These are phyloP conservation scores for Vitis hybrid DNA, from an alignment of 177 flowering plant genomes.

Conservation along the genomic window DNA sequence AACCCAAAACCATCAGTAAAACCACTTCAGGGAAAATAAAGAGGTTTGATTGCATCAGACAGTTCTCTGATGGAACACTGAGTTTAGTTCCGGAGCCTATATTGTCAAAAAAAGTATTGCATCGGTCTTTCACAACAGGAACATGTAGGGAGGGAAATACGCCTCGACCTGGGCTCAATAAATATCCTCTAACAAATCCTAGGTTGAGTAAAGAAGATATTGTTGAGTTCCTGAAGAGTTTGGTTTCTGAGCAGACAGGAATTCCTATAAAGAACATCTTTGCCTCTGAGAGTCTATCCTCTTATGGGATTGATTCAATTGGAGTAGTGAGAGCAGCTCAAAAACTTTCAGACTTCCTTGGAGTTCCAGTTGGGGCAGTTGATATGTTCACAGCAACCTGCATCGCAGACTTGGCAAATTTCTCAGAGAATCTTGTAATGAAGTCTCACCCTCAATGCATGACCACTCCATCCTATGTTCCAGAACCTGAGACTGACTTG, in stretches of 20 bases:
- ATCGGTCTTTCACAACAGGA: slow-evolving; percentile 64
- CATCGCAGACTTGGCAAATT: slow-evolving; percentile 69
- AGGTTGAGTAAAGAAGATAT: slow-evolving; percentile 41
- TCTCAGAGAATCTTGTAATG: slow-evolving; percentile 51
- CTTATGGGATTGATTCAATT: slow-evolving; percentile 84
- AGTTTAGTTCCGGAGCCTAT: slow-evolving; percentile 42
- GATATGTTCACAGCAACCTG: slow-evolving; percentile 84
- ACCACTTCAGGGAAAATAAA: slow-evolving; percentile 84
- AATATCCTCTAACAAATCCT: slow-evolving; percentile 17
- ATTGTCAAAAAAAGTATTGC: slow-evolving; percentile 22
- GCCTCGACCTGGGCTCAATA: slow-evolving; percentile 36
- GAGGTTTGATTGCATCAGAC: slow-evolving; percentile 75
- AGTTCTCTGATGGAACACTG: slow-evolving; percentile 61
- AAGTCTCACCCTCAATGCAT: slow-evolving; percentile 49
- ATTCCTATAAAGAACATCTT: slow-evolving; percentile 48
- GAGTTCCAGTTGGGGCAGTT: slow-evolving; percentile 79
- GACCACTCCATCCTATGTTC: slow-evolving; percentile 17
- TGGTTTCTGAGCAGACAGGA: slow-evolving; percentile 65
- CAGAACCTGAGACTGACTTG: slow-evolving; percentile 25
- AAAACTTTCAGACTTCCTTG: slow-evolving; percentile 76
- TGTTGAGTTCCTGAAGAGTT: slow-evolving; percentile 47
- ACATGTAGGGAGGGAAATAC: slow-evolving; percentile 54
- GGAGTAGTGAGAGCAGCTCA: slow-evolving; percentile 89
- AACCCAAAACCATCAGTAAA: slow-evolving; percentile 67
- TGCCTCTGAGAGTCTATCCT: slow-evolving; percentile 54